Evolutionary conservation across 2,329 filamentous ascomycete genomes (phyloP), one percentile per base, ranked within the genome.

Genomic region (Penicillium sp.): DNA sequence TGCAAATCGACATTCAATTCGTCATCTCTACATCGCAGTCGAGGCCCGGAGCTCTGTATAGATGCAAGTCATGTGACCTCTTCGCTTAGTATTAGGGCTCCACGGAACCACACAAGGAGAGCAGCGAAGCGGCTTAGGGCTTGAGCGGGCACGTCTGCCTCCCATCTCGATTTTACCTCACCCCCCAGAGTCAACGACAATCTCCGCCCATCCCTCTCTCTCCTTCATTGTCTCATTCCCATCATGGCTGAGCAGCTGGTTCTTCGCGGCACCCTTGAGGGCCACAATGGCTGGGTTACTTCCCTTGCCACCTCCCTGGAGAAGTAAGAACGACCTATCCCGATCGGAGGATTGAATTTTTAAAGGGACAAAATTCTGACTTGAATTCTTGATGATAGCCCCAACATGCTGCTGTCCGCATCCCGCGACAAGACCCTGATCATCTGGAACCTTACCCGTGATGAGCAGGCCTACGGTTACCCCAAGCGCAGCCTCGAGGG

Each of bases 261-360:
- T 84, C 89, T 94, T 82, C 93, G 93, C 86, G 91, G 91, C 81
- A 94, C 90, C 86, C 90, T 96, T 81, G 91, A 94, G 89, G 93
- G 93, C 88, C 93, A 97, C 89, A 94, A 90, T 86, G 93, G 93
- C 87, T 97, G 93, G 93, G 93, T 97, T 84, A 97, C 93, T 82
- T 92, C 87, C 84, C 86, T 97, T 83, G 93, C 93, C 75, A 97
- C 93, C 80, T 97, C 93, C 75, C 89, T 97, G 83, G 93, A 97
- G 89, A 97, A 97, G 91, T 96, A 88, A 78, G 88, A 59, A 19
- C 47, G 48, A 57, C 49, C 49, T 55, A 45, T 49, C 53, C 55
- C 61, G 53, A 65, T 59, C 61, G 59, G 60, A 61, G 61, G 59
- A 66, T 60, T 63, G 65, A 68, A 62, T 65, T 60, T 42, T 56